phyloP scores from a whole-genome alignment of 495 filamentous ascomycete genomes.

The Aspergillus taichungensis region DNA sequence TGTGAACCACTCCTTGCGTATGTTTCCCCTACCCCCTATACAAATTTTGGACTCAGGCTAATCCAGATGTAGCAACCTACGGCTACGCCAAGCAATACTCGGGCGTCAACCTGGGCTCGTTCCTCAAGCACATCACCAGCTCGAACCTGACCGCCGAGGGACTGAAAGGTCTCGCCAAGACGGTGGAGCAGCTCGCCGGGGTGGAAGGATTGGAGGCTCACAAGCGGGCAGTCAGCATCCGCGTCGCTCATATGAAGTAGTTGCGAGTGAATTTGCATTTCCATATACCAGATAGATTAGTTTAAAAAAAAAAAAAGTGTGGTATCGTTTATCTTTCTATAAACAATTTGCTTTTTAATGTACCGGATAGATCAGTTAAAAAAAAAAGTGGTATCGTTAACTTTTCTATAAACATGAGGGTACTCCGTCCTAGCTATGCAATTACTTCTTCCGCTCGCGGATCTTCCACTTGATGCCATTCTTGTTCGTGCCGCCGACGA shows the following conservation, averaged over 20 bases:
- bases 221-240: constrained; percentile 81
- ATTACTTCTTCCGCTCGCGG: constrained; percentile 58
- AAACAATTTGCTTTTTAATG: too few species aligned
- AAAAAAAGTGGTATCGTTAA: constrained; percentile 8
- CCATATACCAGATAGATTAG: not conserved
- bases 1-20: constrained; percentile 94
- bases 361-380: not conserved
- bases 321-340: too few species aligned
- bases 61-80: constrained; percentile 64
- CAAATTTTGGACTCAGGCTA: constrained; percentile 5
- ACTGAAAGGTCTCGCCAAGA: constrained; percentile 68
- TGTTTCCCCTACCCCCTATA: constrained; percentile 28
- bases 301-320: not conserved
- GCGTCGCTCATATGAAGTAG: constrained; percentile 53
- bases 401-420: constrained; percentile 4
- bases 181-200: constrained; percentile 88
- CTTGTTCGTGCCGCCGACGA: constrained; percentile 71
- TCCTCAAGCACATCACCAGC: constrained; percentile 93
- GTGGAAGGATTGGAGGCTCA: constrained; percentile 95
- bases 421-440: not conserved
- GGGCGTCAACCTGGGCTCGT: constrained; percentile 89
- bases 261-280: not conserved
- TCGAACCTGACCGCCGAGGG: constrained; percentile 82
- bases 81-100: constrained; percentile 98
- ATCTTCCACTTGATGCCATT: constrained; percentile 76